Evolutionary conservation across 1,284 basidiomycete species (phyloP), one percentile per base, ranked within the genome.

Genomic region (Papiliotrema nemorosa): DNA sequence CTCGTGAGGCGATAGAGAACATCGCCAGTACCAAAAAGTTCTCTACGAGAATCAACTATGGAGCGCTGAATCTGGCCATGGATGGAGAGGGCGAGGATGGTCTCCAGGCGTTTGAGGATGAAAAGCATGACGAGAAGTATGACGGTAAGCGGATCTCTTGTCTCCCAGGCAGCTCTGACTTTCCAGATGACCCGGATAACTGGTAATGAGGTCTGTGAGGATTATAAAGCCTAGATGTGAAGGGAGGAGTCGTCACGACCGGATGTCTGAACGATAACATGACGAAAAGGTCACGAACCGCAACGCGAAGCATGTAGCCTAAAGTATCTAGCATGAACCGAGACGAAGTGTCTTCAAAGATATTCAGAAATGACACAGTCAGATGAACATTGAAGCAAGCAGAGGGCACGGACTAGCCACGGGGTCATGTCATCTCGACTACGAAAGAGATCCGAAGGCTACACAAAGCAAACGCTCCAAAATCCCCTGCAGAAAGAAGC

Each of bases 21-120:
- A 59, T 70, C 43, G 60, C 63, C 2, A 52, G 46, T 18, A 47
- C 58, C 20, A 71, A 71, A 45, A 67, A 70, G 49, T 69, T 71
- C 46, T 68, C 68, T n/a, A 51, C 51, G 12, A 53, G 69, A 24
- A 58, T 73, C 58, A 69, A 73, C 52, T 67, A 64, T 45, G 64
- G 59, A 39, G 62, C 60, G 2, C 53, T 69, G 10, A 53, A 59
- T n/a, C 51, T 71, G 2, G 62, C 60, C 16, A 9, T 55, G 13
- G 52, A 51, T 12, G 54, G 47, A 13, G 46, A 54, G 4, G 42
- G 35, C n/a, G 57, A 49, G 14, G 47, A 47, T 18, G 61, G 58
- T 1, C 41, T 65, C 14, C 37, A 62, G 49, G 41, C 36, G 34
- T 60, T 63, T 57, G 52, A 51, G 42, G 63, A 64, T 33, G 57